These are phyloP conservation scores for Dothideomycetes sp. DNA, from an alignment of 2,329 filamentous ascomycete genomes.

Conservation along the genomic window DNA sequence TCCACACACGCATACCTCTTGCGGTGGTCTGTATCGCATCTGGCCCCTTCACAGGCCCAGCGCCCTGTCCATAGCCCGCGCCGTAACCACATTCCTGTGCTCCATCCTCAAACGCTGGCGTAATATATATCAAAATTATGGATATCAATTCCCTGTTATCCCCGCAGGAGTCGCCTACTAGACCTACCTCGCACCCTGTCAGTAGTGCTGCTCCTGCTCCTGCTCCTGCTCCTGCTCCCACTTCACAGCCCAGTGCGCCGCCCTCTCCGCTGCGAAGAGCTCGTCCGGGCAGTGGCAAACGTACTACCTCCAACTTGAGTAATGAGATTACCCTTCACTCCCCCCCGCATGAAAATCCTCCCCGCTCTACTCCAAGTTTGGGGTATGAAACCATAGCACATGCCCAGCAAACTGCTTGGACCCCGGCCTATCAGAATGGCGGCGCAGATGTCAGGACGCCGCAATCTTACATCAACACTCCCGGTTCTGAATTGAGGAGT, in stretches of 20 bases:
- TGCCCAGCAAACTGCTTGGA: slow-evolving; percentile 9
- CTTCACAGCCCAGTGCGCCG: slow-evolving; percentile 19
- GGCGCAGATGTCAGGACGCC: slow-evolving; percentile 7
- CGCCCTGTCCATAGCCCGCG: too few relatives aligned
- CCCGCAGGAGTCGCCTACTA: slow-evolving; percentile 32
- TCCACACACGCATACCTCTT: too few relatives aligned
- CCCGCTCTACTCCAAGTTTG: slow-evolving; percentile 4
- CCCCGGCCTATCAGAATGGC: slow-evolving; percentile 2
- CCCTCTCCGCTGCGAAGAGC: slow-evolving; percentile 5
- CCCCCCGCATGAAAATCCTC: slow-evolving; percentile 9
- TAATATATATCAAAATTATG: too few relatives aligned
- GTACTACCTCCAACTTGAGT: slow-evolving; percentile 31
- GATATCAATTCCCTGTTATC: slow-evolving; percentile 40
- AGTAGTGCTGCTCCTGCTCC: too few relatives aligned
- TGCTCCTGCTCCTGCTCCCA: slow-evolving; percentile 17
- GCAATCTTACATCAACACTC: slow-evolving; percentile 1
- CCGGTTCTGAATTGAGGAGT: slow-evolving; percentile 4
- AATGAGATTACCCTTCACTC: slow-evolving; percentile 22
- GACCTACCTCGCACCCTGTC: too few relatives aligned
- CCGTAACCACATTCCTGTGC: too few relatives aligned
- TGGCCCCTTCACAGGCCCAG: too few relatives aligned
- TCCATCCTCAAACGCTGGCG: too few relatives aligned
- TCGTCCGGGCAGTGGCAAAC: slow-evolving; percentile 17
- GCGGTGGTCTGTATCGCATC: too few relatives aligned
- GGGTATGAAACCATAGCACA: slow-evolving; percentile 7